Percentiles rank a stretch among this genome's conserved stretches.
phyloP scores from a whole-genome alignment of 257 asterid genomes.

The Marsdenia floribunda region DNA sequence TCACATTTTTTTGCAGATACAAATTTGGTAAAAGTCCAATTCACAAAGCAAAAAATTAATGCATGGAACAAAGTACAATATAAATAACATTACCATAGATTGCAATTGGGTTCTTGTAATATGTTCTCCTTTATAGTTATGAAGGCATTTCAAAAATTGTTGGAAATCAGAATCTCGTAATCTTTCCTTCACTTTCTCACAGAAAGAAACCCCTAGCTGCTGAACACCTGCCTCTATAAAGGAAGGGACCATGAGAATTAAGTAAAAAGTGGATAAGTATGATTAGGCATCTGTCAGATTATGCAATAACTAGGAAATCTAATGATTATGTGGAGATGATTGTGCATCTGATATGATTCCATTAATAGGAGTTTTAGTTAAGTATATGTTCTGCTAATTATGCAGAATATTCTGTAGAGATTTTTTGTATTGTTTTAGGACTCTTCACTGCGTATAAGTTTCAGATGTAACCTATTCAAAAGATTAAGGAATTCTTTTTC shows the following conservation, averaged over 20 bases:
- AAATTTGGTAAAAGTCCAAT: not conserved
- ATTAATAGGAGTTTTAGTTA: too few relatives aligned
- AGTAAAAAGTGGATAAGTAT: constrained; percentile 8
- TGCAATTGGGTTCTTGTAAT: constrained; percentile 21
- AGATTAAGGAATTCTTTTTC: too few relatives aligned
- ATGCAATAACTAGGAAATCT: too few relatives aligned
- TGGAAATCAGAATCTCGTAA: constrained; percentile 26
- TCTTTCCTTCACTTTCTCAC: constrained; percentile 42
- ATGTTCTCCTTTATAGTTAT: constrained; percentile 17
- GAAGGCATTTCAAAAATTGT: constrained; percentile 31
- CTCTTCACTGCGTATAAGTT: too few relatives aligned
- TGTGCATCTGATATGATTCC: too few relatives aligned
- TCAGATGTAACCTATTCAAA: too few relatives aligned
- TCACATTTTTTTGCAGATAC: not conserved
- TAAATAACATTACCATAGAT: constrained; percentile 19
- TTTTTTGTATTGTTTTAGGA: too few relatives aligned
- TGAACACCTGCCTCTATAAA: constrained; percentile 45
- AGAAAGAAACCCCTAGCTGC: constrained; percentile 47
- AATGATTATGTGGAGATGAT: too few relatives aligned
- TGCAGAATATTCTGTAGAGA: too few relatives aligned
- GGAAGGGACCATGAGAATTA: constrained; percentile 5
- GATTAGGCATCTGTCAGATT: not conserved
- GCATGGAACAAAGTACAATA: not conserved
- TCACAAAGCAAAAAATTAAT: not conserved
- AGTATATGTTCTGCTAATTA: too few relatives aligned